Conservation (phyloP, 345 rosid species). For the Gossypium rotundifolium region DNA sequence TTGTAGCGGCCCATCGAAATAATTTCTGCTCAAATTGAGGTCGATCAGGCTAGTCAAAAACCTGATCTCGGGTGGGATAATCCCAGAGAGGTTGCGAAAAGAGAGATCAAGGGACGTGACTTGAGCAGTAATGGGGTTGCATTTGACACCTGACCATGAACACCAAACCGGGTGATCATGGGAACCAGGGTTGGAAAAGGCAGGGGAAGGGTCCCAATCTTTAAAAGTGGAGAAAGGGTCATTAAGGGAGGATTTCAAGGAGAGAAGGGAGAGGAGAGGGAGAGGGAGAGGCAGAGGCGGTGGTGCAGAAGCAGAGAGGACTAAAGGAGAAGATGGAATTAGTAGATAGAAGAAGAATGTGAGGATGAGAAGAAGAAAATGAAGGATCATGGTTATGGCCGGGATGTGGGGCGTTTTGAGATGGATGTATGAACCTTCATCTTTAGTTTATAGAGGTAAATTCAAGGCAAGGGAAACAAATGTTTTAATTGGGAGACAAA, state of each 20-base stretch:
- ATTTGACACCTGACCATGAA: constrained; percentile 78
- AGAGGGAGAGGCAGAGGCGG: constrained; percentile 26
- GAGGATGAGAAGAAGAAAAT: constrained; percentile 29
- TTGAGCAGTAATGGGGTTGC: constrained; percentile 45
- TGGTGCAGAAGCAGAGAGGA: constrained; percentile 24
- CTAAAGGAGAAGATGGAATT: constrained; percentile 5
- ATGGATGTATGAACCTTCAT: constrained; percentile 20
- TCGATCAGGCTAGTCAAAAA: constrained; percentile 50
- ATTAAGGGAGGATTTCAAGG: constrained; percentile 60
- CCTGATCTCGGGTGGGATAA: constrained; percentile 52
- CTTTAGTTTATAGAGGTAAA: constrained; percentile 29
- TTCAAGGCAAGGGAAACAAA: constrained; percentile 40
- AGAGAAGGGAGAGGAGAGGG: constrained; percentile 58
- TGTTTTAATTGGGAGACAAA: constrained; percentile 26
- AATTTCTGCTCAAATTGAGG: constrained; percentile 68
- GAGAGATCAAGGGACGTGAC: constrained; percentile 78
- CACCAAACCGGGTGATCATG: constrained; percentile 54
- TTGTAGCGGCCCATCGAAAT: constrained; percentile 51
- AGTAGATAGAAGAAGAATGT: constrained; percentile 27
- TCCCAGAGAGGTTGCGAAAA: constrained; percentile 60
- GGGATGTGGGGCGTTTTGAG: constrained; percentile 21
- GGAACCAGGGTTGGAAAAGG: constrained; percentile 25
- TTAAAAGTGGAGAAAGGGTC: constrained; percentile 50
- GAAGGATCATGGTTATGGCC: constrained; percentile 39
- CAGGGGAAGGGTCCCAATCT: constrained; percentile 51